Evolutionary conservation across 1,284 basidiomycete genomes (phyloP).

Genomic region (Apiotrichum akiyoshidainum): DNA sequence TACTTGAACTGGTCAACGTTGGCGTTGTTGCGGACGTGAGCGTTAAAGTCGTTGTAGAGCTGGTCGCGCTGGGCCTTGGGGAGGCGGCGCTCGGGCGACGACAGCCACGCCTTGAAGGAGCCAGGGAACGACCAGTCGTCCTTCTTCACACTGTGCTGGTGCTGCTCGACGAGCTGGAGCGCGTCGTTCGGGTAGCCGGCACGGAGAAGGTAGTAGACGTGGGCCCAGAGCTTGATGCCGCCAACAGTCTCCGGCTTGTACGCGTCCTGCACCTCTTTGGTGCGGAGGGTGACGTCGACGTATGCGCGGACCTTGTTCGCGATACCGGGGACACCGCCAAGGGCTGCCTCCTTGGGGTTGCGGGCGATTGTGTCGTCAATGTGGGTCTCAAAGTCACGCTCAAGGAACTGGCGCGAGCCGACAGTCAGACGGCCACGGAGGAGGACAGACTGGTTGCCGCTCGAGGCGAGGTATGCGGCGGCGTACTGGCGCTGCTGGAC

Average conservation of each 20-base stretch:
- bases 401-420: slow-evolving; percentile 55
- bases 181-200: slow-evolving; percentile 81
- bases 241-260: slow-evolving; percentile 80
- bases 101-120: slow-evolving; percentile 82
- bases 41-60: slow-evolving; percentile 83
- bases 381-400: slow-evolving; percentile 74
- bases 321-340: slow-evolving; percentile 88
- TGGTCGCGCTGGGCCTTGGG: slow-evolving; percentile 79
- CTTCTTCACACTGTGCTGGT: slow-evolving; percentile 70
- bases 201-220: slow-evolving; percentile 84
- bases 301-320: slow-evolving; percentile 86
- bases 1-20: slow-evolving; percentile 88
- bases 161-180: slow-evolving; percentile 67
- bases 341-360: slow-evolving; percentile 75
- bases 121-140: slow-evolving; percentile 80
- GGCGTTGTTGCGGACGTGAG: slow-evolving; percentile 81
- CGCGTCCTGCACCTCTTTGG: slow-evolving; percentile 74
- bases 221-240: slow-evolving; percentile 87
- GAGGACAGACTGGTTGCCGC: slow-evolving; percentile 23
- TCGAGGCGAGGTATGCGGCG: slow-evolving; percentile 48
- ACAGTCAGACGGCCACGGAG: slow-evolving; percentile 36
- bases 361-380: slow-evolving; percentile 81
- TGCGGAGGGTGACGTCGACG: slow-evolving; percentile 60
- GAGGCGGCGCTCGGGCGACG: slow-evolving; percentile 71
- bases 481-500: slow-evolving; percentile 54